Evolutionary conservation across 257 asterid species (phyloP).

Genomic region (Marsdenia floribunda): DNA sequence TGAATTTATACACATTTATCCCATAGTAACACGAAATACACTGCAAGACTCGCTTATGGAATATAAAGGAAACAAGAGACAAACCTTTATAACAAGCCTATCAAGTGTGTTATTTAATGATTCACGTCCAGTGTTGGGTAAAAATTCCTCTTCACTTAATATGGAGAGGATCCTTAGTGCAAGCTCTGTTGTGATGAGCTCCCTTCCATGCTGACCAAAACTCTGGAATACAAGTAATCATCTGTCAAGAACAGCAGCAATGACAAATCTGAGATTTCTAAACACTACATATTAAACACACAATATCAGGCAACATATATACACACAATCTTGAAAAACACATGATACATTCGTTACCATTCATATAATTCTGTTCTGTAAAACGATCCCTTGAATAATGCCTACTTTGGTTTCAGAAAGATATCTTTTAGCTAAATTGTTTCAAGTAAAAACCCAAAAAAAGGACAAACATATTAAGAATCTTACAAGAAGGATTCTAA

Average conservation of each 20-base stretch:
- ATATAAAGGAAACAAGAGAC: not conserved
- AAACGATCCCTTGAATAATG: not conserved
- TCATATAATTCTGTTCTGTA: not conserved
- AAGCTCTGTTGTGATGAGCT: constrained; percentile 95
- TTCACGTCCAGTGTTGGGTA: constrained; percentile 60
- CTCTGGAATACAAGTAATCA: constrained; percentile 99
- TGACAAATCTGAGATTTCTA: constrained; percentile 80
- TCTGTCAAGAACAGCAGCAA: constrained; percentile 95
- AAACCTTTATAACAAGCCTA: constrained; percentile 82
- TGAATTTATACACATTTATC: no score
- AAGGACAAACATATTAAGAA: not conserved
- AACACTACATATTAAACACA: constrained; percentile 37
- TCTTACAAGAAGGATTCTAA: constrained; percentile 87
- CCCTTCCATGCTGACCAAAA: constrained; percentile 99
- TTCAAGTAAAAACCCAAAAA: constrained; percentile 1
- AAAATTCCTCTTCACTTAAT: constrained; percentile 93
- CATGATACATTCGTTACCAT: not conserved
- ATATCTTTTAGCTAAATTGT: not conserved
- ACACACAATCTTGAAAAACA: constrained; percentile 21
- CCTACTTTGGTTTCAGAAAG: no score
- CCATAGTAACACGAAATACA: not conserved
- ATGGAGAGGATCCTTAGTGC: constrained; percentile 81
- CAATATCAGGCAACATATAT: constrained; percentile 7
- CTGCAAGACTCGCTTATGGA: not conserved
- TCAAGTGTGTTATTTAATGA: constrained; percentile 60